These are phyloP conservation scores for Sarcodon aspratus DNA, from an alignment of 768 basidiomycete genomes.

Conservation along the genomic window DNA sequence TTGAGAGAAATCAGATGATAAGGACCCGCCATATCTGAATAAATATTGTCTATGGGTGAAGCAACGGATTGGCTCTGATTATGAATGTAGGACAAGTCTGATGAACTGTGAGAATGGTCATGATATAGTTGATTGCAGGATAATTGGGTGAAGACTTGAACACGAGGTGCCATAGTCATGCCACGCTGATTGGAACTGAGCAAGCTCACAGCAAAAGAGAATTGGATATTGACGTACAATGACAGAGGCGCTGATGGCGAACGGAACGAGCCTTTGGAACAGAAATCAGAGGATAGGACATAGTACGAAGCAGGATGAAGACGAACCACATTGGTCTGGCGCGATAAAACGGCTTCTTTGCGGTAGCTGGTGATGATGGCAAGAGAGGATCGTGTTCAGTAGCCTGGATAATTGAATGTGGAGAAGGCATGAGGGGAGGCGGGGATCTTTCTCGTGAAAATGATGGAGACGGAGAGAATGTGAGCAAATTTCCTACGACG, in stretches of 20 bases:
- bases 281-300: neutral
- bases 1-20: neutral
- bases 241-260: conserved; percentile 53
- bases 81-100: neutral
- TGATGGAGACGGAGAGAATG: too few relatives aligned
- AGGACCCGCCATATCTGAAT: neutral
- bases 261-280: conserved; percentile 53
- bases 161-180: conserved; percentile 67
- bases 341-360: conserved; percentile 37
- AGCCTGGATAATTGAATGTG: too few relatives aligned
- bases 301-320: neutral
- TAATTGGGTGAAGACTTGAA: conserved; percentile 71
- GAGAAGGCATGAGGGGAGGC: too few relatives aligned
- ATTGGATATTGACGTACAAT: conserved; percentile 34
- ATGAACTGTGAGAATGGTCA: neutral
- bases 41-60: neutral
- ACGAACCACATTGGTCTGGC: conserved; percentile 35
- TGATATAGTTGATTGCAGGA: conserved; percentile 40
- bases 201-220: neutral
- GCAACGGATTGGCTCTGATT: neutral
- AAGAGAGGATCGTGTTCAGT: too few relatives aligned
- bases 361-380: too few relatives aligned
- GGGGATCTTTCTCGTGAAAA: too few relatives aligned
- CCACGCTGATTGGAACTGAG: conserved; percentile 41
- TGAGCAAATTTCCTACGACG: too few relatives aligned